These are phyloP conservation scores for Solanum verrucosum DNA, from an alignment of 257 asterid genomes.

Conservation along the genomic window DNA sequence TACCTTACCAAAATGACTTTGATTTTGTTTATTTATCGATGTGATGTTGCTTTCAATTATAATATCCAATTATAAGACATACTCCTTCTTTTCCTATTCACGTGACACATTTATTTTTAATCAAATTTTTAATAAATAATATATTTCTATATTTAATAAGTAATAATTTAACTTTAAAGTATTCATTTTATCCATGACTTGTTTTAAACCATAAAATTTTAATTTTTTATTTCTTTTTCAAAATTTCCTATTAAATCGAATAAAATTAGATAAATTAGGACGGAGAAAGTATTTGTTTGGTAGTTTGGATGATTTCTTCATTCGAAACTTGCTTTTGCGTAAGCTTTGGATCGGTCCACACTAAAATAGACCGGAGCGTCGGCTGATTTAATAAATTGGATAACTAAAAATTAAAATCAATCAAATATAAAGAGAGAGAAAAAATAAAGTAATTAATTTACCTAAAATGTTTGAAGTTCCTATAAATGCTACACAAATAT, in stretches of 20 bases:
- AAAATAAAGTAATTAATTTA: background rate
- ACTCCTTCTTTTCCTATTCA: accelerated
- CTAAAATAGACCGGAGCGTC: background rate
- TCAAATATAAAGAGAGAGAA: background rate
- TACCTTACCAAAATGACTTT: background rate
- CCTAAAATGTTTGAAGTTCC: background rate
- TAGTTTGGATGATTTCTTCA: background rate
- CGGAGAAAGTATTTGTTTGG: too few relatives aligned
- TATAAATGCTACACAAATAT: background rate
- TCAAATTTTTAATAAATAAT: too few relatives aligned
- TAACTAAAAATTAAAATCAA: background rate
- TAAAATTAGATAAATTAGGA: accelerated
- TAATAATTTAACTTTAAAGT: too few relatives aligned
- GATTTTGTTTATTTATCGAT: background rate
- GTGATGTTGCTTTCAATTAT: background rate
- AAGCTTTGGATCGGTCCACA: background rate
- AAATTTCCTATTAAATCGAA: accelerated
- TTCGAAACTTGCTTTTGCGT: background rate
- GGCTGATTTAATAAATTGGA: background rate
- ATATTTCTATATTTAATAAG: too few relatives aligned
- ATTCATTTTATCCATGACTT: accelerated
- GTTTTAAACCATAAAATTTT: accelerated
- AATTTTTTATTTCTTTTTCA: accelerated
- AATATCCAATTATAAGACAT: background rate
- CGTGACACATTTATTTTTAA: too few relatives aligned